Evolutionary conservation across 1,284 basidiomycete species (phyloP), one percentile per base, ranked within the genome.

Genomic region (Cryptococcus maquisensis): DNA sequence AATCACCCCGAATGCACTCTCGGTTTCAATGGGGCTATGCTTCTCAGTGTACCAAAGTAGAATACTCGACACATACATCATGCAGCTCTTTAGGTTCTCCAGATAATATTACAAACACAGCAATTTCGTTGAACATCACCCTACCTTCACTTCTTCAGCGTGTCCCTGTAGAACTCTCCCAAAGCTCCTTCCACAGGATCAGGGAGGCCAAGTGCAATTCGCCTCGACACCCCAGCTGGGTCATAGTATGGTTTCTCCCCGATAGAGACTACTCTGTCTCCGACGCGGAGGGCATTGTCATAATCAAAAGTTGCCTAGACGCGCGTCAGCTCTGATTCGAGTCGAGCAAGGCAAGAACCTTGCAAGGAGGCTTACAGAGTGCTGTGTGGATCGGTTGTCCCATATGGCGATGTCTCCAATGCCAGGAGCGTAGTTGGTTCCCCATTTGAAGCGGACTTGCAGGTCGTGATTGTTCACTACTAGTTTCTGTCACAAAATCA

Each of bases 241-340:
- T 85, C 83, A 54, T 82, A 80, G 72, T 78, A 85, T 0, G 85
- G 85, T 54, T 72, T 77, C 69, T 87, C 85, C 21, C 85, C 85
- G 28, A 85, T 70, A 50, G 81, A 81, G 32, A 84, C 82, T 10
- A 83, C 83, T 13, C 84, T 78, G 63, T 85, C 80, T 7, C 84
- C 85, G 28, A 76, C 67, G 3, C 84, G 78, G 18, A 37, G 32
- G n/a, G 73, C 65, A 15, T 78, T 71, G 15, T 61, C 63, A 63
- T 83, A 84, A 62, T 85, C 84, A 49, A 72, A 76, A 2, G 69
- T 83, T 9, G 70, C 71, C 21, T 56, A 49, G 60, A 60, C 49
- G 51, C 6, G 57, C 1, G 64, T 63, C n/a, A 52, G 60, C 44
- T 26, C 44, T 12, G 23, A 13, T 49, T 36, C 18, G 26, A 21